A percentile compares a stretch with the other conserved stretches of the same genome.
phyloP scores from a whole-genome alignment of 2,329 filamentous ascomycete species.

The Cytospora chrysosperma region DNA sequence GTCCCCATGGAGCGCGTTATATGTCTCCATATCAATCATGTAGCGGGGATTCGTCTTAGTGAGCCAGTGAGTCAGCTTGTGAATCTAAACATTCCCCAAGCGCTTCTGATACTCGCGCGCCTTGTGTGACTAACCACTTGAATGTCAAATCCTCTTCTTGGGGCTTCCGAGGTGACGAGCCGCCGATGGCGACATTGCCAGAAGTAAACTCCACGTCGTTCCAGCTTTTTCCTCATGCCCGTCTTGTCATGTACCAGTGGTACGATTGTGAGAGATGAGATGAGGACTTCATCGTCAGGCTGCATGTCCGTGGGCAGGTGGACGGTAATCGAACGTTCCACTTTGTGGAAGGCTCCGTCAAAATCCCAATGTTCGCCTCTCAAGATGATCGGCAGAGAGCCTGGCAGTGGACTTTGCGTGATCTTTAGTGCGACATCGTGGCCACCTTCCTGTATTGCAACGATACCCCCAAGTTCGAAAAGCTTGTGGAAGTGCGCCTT shows the following conservation, averaged over 20 bases:
- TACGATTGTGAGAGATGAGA: not conserved
- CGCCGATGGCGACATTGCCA: not conserved
- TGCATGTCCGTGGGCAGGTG: not conserved
- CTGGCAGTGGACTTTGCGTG: not conserved
- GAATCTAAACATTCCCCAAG: too few relatives aligned
- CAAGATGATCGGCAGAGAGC: not conserved
- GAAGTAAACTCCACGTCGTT: not conserved
- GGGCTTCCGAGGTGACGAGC: not conserved
- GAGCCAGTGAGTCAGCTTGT: too few relatives aligned
- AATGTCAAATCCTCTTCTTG: not conserved
- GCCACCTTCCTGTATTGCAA: not conserved
- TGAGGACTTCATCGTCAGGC: not conserved
- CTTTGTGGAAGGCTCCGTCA: not conserved
- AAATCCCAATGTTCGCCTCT: not conserved
- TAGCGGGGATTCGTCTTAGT: not conserved
- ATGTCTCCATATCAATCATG: not conserved
- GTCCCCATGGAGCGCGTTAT: not conserved
- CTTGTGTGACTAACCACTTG: not conserved
- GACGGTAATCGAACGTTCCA: not conserved
- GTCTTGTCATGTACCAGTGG: not conserved
- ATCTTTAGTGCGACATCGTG: not conserved
- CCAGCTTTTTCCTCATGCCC: not conserved
- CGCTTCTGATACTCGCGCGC: too few relatives aligned
- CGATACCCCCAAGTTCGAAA: not conserved
- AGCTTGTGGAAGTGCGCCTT: not conserved